These are phyloP conservation scores for Quercus ilex DNA, from an alignment of 306 rosid genomes.

Conservation along the genomic window DNA sequence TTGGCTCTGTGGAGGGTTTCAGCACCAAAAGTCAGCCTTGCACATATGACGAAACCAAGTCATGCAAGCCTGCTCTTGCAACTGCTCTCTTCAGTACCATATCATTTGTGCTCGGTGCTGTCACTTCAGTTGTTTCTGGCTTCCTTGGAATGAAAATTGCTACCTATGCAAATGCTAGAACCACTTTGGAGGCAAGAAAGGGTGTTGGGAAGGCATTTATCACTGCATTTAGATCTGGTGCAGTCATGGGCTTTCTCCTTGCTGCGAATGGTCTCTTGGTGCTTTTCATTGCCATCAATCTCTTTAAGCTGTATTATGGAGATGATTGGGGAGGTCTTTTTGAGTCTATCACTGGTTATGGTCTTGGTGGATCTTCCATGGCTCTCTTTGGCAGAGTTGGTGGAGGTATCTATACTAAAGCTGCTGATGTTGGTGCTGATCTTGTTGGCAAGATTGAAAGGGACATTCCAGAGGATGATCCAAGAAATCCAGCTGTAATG, in stretches of 20 bases:
- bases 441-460: constrained; percentile 95
- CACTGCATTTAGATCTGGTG: constrained; percentile 88
- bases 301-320: constrained; percentile 87
- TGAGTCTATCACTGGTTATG: constrained; percentile 97
- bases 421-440: constrained; percentile 99
- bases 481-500: constrained; percentile 98
- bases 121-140: constrained; percentile 85
- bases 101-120: constrained; percentile 77
- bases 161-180: constrained; percentile 94
- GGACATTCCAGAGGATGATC: constrained; percentile 95
- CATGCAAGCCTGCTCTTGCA: constrained; percentile 88
- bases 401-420: constrained; percentile 97
- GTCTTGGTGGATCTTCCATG: constrained; percentile 99
- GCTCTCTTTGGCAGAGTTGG: constrained; percentile 98
- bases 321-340: constrained; percentile 96
- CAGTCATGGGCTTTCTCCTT: constrained; percentile 95
- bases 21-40: constrained; percentile 69
- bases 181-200: constrained; percentile 88
- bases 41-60: constrained; percentile 55
- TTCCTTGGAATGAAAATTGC: constrained; percentile 99
- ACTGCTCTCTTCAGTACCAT: constrained; percentile 82
- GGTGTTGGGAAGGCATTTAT: constrained; percentile 97
- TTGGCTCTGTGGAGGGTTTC: constrained; percentile 94
- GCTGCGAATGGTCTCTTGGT: constrained; percentile 96
- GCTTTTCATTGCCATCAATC: constrained; percentile 67